Conservation (phyloP, 371 early-diverging fungal genomes). For the Saksenaea vasiformis region DNA sequence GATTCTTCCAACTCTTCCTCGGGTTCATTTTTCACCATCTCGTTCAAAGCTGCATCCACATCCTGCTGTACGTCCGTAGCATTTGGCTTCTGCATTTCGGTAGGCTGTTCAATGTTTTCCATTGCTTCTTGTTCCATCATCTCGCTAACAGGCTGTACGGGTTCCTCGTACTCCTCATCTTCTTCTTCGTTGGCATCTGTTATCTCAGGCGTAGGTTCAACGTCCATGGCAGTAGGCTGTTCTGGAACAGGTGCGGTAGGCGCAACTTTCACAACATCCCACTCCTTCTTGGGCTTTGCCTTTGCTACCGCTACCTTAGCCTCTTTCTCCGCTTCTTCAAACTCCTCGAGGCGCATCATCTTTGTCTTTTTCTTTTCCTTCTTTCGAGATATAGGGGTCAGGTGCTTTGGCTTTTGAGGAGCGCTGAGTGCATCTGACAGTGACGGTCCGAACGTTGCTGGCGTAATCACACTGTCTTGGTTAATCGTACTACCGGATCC, state of each 20-base stretch:
- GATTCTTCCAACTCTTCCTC: not conserved
- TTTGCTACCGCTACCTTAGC: conserved; percentile 12
- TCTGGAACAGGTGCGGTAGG: not conserved
- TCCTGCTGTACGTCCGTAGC: not conserved
- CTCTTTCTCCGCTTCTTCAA: conserved; percentile 36
- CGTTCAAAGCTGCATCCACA: not conserved
- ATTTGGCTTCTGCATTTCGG: not conserved
- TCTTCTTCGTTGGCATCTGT: not conserved
- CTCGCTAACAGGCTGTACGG: not conserved
- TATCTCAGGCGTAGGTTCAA: conserved; percentile 1
- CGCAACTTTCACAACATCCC: not conserved
- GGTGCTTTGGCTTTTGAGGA: conserved; percentile 48
- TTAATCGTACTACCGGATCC: conserved; percentile 31
- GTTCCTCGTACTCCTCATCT: not conserved
- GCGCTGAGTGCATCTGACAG: conserved; percentile 43
- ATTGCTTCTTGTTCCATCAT: not conserved
- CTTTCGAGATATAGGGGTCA: conserved; percentile 30
- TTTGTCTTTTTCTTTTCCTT: conserved; percentile 50
- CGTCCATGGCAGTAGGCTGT: not conserved
- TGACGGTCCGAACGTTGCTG: conserved; percentile 49
- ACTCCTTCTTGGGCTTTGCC: conserved; percentile 11
- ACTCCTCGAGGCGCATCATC: conserved; percentile 49
- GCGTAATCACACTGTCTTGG: conserved; percentile 37
- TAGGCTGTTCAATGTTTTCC: not conserved
- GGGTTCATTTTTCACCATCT: too few species aligned